Evolutionary conservation across 768 basidiomycete species (phyloP).

Genomic region (Lyophyllum decastes): DNA sequence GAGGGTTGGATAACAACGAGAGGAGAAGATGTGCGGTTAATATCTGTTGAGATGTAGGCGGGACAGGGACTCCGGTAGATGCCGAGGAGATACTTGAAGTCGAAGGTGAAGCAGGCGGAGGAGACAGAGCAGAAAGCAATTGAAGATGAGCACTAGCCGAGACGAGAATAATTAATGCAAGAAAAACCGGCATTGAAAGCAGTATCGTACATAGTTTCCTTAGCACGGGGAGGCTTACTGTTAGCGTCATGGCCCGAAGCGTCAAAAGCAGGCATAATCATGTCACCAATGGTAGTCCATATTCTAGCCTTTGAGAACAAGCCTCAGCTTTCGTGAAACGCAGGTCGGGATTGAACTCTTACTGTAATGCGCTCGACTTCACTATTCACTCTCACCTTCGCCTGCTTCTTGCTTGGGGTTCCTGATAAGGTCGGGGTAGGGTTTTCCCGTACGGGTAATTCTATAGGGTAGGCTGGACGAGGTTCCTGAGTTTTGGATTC

Average conservation of each 20-base stretch:
- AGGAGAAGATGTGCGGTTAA: slow-evolving; percentile 69
- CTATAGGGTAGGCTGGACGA: not conserved
- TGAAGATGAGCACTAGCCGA: slow-evolving; percentile 55
- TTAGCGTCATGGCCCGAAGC: slow-evolving; percentile 27
- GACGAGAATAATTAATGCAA: slow-evolving; percentile 2
- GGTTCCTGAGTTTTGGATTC: not conserved
- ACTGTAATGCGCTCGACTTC: slow-evolving; percentile 70
- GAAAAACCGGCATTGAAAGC: not conserved
- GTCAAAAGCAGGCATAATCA: slow-evolving; percentile 55
- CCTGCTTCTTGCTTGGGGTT: slow-evolving; percentile 3
- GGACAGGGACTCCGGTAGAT: slow-evolving; percentile 26
- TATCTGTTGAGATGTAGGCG: slow-evolving; percentile 67
- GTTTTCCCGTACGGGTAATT: not conserved
- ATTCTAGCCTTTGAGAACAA: slow-evolving; percentile 56
- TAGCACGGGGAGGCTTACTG: slow-evolving; percentile 49
- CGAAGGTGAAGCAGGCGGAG: slow-evolving; percentile 57
- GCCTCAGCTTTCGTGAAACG: not conserved
- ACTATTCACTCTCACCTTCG: slow-evolving; percentile 53
- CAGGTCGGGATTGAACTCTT: slow-evolving; percentile 28
- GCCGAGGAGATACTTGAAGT: slow-evolving; percentile 53
- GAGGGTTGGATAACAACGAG: slow-evolving; percentile 53
- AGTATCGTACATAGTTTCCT: slow-evolving; percentile 60
- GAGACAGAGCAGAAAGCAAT: slow-evolving; percentile 48
- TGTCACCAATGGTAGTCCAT: slow-evolving; percentile 65
- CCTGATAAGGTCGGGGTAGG: slow-evolving; percentile 3